These are phyloP conservation scores for Quercus gilva DNA, from an alignment of 306 rosid species.

Conservation along the genomic window DNA sequence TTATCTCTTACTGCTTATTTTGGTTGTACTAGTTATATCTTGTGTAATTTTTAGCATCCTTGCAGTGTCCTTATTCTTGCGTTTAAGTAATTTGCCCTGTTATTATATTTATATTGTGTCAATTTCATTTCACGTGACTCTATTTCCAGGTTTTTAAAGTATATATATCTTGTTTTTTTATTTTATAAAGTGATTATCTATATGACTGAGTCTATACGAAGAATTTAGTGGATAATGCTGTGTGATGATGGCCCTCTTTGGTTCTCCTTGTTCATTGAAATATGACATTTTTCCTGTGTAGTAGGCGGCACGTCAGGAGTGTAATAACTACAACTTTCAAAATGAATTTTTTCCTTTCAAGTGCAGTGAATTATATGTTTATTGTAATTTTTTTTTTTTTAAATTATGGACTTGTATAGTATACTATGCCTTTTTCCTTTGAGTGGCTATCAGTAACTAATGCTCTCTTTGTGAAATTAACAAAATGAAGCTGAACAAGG, in stretches of 20 bases:
- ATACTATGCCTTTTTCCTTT: constrained; percentile 9
- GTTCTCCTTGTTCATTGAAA: background rate
- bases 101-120: background rate
- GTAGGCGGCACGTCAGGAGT: background rate
- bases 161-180: background rate
- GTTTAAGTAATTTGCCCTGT: background rate
- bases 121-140: background rate
- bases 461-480: no score
- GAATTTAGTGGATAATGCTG: background rate
- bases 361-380: constrained; percentile 4
- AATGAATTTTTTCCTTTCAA: background rate
- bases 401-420: background rate
- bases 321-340: background rate
- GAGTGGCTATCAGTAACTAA: background rate
- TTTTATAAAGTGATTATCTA: background rate
- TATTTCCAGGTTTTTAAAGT: background rate
- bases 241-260: background rate
- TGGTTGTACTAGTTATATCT: background rate
- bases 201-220: background rate
- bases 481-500: no score
- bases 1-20: background rate
- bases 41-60: background rate
- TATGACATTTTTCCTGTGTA: background rate
- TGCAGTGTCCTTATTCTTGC: background rate
- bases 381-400: background rate